Conservation (phyloP, 129 eudicot species). For the Gnaphalium uliginosum region DNA sequence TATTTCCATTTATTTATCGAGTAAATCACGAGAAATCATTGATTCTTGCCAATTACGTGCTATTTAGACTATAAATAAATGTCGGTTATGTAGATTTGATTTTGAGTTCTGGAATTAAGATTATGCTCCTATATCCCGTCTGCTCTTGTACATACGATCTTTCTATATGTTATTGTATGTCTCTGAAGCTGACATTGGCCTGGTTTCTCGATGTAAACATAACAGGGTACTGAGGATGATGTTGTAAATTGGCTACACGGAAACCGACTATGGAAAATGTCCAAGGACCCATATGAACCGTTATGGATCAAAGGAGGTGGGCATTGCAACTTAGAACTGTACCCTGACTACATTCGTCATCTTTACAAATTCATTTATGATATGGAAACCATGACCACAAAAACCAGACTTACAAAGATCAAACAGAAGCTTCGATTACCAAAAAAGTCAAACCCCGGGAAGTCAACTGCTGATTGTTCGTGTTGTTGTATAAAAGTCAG, state of each 20-base stretch:
- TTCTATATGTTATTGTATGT: background rate
- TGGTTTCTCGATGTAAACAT: constrained; percentile 7
- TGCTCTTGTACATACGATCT: background rate
- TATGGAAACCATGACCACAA: constrained; percentile 82
- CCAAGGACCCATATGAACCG: constrained; percentile 88
- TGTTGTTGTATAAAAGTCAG: constrained; percentile 49
- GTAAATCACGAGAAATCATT: background rate
- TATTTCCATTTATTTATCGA: background rate
- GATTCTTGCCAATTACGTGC: background rate
- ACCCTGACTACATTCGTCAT: constrained; percentile 92
- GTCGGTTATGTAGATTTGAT: background rate
- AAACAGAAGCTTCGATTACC: constrained; percentile 41
- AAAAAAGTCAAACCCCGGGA: constrained; percentile 26
- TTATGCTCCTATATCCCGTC: background rate
- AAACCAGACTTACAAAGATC: constrained; percentile 70
- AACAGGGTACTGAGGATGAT: constrained; percentile 95
- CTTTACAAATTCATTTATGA: constrained; percentile 74
- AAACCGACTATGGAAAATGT: constrained; percentile 72
- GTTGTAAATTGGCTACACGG: constrained; percentile 92
- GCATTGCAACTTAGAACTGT: constrained; percentile 92
- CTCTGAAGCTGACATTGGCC: constrained; percentile 9
- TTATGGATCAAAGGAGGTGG: constrained; percentile 98
- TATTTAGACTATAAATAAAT: background rate
- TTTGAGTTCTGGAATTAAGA: background rate
- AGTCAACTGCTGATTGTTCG: constrained; percentile 23